Evolutionary conservation across 768 basidiomycete genomes (phyloP), one percentile per base, ranked within the genome.

Genomic region (Psilocybe cyanescens): DNA sequence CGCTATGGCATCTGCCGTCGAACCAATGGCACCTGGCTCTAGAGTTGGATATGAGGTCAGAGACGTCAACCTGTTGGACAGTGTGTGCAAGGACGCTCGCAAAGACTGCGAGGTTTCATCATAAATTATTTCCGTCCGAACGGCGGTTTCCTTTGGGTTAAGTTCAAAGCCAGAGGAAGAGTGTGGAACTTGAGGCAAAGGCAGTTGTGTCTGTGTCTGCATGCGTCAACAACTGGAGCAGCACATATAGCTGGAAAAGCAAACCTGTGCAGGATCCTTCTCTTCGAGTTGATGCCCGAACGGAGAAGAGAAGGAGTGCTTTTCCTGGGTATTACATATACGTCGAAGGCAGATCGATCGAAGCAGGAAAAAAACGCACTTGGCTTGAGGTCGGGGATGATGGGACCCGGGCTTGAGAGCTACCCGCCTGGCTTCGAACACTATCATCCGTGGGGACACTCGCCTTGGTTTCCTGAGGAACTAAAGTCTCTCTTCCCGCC

Each of bases 1-100:
- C 46, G 76, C 72, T 31, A 93, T 88, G 1, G 88, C 83, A 63
- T 91, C 89, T n/a, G 90, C 89, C 14, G 83, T 84, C 49, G 76
- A 73, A 44, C 80, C 82, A 52, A 93, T 82, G 4, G 81, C 75
- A 24, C 67, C 54, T 33, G 80, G 77, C 67, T 91, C 88, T 55
- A 78, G 46, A 17, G 78, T 58, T 41, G 64, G 64, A 33, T 71
- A 71, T n/a, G 73, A 69, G 4, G 84, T 78, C n/a, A 85, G 72
- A 11, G 74, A 64, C 30, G 75, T 72, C 52, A 92, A 72, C 69
- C 82, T 82, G 30, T 79, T 69, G 3, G 88, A 83, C 31, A 92
- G 75, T 17, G 70, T 68, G 30, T 77, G 77, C 37, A 92, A 77
- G 8, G 85, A 79, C 30, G 72, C 63, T 70, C 89, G 84, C 47